Conservation (phyloP, 2,329 filamentous ascomycete genomes). For the Ophidiomyces ophidiicola region DNA sequence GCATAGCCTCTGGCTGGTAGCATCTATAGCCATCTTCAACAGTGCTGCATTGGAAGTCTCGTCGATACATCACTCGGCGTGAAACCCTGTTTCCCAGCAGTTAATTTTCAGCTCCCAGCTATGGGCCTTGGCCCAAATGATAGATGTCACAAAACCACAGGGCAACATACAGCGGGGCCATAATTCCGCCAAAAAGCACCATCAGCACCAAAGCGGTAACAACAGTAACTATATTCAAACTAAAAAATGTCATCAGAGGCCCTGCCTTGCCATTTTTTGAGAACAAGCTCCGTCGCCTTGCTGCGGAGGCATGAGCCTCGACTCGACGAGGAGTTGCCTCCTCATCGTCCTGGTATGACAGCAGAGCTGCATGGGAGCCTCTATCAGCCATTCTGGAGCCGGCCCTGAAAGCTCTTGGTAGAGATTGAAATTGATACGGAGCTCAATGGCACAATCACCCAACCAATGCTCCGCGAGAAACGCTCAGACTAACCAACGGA, state of each 20-base stretch:
- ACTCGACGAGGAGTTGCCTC: background rate
- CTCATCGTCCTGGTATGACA: conserved; percentile 4
- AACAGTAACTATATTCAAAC: conserved; percentile 5
- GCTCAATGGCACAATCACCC: background rate
- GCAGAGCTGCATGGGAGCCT: conserved; percentile 3
- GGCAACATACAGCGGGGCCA: conserved; percentile 6
- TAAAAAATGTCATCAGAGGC: background rate
- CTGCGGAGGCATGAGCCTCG: background rate
- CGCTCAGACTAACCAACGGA: background rate
- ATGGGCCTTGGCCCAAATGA: background rate
- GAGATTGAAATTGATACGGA: background rate
- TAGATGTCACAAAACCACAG: background rate
- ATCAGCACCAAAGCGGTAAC: background rate
- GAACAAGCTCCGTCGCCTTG: background rate
- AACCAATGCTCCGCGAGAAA: background rate
- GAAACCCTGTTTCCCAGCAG: background rate
- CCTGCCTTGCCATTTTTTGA: conserved; percentile 1
- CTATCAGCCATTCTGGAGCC: background rate
- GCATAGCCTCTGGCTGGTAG: conserved; percentile 41
- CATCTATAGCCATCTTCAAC: conserved; percentile 10
- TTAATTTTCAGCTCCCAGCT: background rate
- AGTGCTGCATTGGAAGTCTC: conserved; percentile 5
- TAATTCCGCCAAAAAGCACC: conserved; percentile 5
- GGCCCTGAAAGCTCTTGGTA: background rate
- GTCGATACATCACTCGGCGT: background rate